phyloP scores from a whole-genome alignment of 768 basidiomycete species.

The Suillus subaureus region DNA sequence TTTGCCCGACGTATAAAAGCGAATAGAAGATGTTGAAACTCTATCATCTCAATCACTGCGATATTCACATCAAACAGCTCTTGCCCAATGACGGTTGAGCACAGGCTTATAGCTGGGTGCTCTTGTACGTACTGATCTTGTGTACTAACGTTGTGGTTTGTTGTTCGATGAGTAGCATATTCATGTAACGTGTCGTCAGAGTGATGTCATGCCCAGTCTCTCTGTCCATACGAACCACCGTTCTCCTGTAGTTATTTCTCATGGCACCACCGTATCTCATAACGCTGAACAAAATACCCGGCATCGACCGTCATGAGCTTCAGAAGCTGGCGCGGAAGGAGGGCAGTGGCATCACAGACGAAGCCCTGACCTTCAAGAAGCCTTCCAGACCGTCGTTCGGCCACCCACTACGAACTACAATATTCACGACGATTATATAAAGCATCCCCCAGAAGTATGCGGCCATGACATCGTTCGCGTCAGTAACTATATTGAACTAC shows the following conservation, averaged over 20 bases:
- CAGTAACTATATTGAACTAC: neutral
- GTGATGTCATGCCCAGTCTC: neutral
- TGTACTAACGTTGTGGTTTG: neutral
- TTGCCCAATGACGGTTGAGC: neutral
- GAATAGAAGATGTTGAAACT: neutral
- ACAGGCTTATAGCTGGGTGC: too few relatives aligned
- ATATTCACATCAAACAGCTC: neutral
- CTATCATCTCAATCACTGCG: neutral
- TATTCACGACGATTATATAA: conserved; percentile 37
- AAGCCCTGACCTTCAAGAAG: conserved; percentile 29
- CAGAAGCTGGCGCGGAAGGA: conserved; percentile 16
- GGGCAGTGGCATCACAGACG: conserved; percentile 12
- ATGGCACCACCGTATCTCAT: conserved; percentile 1
- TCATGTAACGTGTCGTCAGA: conserved; percentile 5
- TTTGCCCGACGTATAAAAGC: neutral
- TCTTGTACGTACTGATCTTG: neutral
- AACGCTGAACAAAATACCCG: conserved; percentile 4
- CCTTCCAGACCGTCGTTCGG: conserved; percentile 27
- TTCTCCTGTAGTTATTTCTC: neutral
- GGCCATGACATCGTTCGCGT: too few relatives aligned
- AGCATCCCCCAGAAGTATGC: conserved; percentile 33
- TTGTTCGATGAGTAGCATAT: neutral
- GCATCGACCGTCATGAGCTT: conserved; percentile 14
- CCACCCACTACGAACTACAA: conserved; percentile 31
- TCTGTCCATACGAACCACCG: neutral